These are phyloP conservation scores for Penicillium dipodomyicola DNA, from an alignment of 495 filamentous ascomycete genomes.

Conservation along the genomic window DNA sequence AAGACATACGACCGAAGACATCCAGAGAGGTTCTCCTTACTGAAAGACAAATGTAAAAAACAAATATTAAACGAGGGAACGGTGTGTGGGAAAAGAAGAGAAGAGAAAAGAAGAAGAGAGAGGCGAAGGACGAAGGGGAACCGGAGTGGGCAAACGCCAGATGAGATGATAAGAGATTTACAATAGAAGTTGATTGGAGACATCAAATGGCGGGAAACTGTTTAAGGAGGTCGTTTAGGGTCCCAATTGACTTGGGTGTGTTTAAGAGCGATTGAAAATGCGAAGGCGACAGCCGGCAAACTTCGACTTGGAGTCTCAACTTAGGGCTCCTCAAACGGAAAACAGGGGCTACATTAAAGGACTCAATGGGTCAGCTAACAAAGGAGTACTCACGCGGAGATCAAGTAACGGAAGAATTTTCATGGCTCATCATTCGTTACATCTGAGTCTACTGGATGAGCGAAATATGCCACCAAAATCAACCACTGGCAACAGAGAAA, in stretches of 20 bases:
- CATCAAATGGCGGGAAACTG: no score
- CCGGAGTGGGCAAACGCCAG: neutral
- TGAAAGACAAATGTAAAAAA: neutral
- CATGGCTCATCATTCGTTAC: slow-evolving; percentile 1
- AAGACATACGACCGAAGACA: slow-evolving; percentile 2
- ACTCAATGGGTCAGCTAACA: neutral
- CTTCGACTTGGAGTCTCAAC: neutral
- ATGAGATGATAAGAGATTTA: neutral
- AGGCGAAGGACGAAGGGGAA: neutral
- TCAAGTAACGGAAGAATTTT: neutral
- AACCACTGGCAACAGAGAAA: slow-evolving; percentile 60
- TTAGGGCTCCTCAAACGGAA: slow-evolving; percentile 6
- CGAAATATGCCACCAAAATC: neutral
- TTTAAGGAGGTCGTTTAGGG: neutral
- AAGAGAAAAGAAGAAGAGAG: neutral
- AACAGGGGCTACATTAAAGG: neutral
- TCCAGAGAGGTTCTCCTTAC: neutral
- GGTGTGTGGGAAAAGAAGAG: neutral
- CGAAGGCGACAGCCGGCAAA: slow-evolving; percentile 1
- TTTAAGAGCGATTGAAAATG: neutral
- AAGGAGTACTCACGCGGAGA: neutral
- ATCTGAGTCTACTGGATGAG: neutral
- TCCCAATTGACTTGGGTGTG: neutral
- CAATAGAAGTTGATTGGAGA: neutral
- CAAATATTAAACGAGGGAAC: slow-evolving; percentile 1